Base-by-base conservation (phyloP, 2,329 filamentous ascomycete genomes). In the Aquanectria penicillioides region DNA sequence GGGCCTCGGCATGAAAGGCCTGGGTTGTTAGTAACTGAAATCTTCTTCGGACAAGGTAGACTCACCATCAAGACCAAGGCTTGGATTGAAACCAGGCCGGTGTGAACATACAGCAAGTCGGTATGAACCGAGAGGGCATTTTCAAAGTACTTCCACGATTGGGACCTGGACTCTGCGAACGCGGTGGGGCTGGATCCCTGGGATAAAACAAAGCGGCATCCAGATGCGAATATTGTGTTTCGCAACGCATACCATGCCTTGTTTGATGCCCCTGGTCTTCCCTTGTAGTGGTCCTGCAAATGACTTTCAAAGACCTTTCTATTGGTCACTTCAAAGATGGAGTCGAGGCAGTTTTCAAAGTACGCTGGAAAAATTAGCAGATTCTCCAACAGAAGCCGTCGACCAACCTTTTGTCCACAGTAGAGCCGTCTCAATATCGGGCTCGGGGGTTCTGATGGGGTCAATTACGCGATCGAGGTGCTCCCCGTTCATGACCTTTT, bases 111-210 rank as follows among this genome's bases (percentile, higher is more conserved):
- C 2, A 53, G 50, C 5, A 53, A 18, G 11, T 53, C 50, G 3
- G 50, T 53, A 4, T 53, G 40, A 1, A 53, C 50, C 9, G 50
- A 53, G 8, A 53, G 31, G 3, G 50, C 50, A 28, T 53, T 53
- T 20, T 53, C 38, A 13, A 46, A 46, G 10, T 44, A 53, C 22
- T 29, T 37, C 50, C 50, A 53, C 11, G 50, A 46, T 15, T 38
- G 50, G 22, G 38, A 13, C 22, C 50, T 29, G 7, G 50, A 44
- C 5, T 44, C 23, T 2, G 22, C 28, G 12, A 53, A 53, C 3
- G 20, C 31, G 5, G 20, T 18, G 15, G 37, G 50, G 3, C 29
- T 38, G 5, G 37, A 37, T 9, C 20, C 17, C 22, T 26, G 20
- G 6, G 50, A 37, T 20, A 53, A n/a, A 2, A 13, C 20, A 25